phyloP scores from a whole-genome alignment of 169 alveolate genomes.

The Cystoisospora suis region DNA sequence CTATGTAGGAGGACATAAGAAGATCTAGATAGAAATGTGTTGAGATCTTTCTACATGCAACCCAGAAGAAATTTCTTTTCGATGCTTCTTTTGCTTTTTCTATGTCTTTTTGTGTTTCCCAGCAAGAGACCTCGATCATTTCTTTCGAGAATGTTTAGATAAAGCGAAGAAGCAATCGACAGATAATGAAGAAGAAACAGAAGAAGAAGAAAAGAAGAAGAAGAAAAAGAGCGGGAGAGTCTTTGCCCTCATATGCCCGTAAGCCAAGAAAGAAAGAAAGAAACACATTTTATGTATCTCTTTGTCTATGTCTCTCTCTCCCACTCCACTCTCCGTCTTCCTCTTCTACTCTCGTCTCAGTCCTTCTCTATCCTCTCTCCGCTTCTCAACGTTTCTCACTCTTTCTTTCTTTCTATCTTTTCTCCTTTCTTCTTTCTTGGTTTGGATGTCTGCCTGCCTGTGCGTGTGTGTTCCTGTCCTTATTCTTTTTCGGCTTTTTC shows the following conservation, averaged over 20 bases:
- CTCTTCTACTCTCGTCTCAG: not conserved
- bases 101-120: not conserved
- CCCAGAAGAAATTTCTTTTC: not conserved
- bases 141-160: not conserved
- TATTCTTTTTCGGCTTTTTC: not conserved
- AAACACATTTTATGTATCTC: not conserved
- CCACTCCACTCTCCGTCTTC: not conserved
- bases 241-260: conserved; percentile 1
- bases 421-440: not conserved
- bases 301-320: not conserved
- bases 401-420: not conserved
- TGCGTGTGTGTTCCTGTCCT: not conserved
- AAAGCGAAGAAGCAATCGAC: not conserved
- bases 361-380: not conserved
- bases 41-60: not conserved
- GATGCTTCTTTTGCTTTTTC: not conserved
- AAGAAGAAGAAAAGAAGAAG: too few relatives aligned
- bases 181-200: too few relatives aligned
- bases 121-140: not conserved
- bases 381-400: not conserved
- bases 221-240: not conserved
- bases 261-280: too few relatives aligned
- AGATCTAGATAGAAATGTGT: not conserved
- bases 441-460: not conserved
- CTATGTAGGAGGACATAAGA: not conserved